phyloP scores from a whole-genome alignment of 1,284 basidiomycete genomes.

The Rhodotorula sp. region DNA sequence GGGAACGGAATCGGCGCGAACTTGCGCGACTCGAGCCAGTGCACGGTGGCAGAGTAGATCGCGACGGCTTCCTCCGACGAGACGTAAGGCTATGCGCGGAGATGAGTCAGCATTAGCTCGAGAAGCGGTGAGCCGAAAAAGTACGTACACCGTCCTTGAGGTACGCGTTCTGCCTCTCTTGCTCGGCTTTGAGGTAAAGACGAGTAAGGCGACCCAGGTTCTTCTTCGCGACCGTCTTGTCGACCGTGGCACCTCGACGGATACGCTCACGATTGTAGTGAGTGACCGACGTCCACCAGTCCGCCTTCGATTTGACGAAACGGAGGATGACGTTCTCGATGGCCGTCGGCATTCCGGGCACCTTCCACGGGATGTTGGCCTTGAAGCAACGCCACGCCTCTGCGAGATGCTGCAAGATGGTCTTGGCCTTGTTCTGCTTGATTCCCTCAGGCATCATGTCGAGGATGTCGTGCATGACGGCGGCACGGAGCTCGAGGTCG shows the following conservation, averaged over 20 bases:
- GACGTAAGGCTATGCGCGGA: constrained; percentile 68
- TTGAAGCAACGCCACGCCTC: constrained; percentile 99
- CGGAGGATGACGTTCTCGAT: constrained; percentile 99
- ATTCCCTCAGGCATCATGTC: constrained; percentile 95
- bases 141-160: constrained; percentile 74
- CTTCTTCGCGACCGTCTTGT: constrained; percentile 98
- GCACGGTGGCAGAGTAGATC: constrained; percentile 93
- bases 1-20: constrained; percentile 98
- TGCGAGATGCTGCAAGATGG: constrained; percentile 93
- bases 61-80: constrained; percentile 96
- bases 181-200: constrained; percentile 94
- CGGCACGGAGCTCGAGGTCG: constrained; percentile 93
- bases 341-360: constrained; percentile 94
- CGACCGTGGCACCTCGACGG: constrained; percentile 93
- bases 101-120: neutral
- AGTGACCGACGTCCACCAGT: constrained; percentile 95
- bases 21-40: constrained; percentile 94
- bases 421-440: constrained; percentile 98
- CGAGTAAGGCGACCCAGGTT: constrained; percentile 62
- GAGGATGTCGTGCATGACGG: constrained; percentile 99
- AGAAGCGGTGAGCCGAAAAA: neutral
- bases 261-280: constrained; percentile 61
- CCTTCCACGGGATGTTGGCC: constrained; percentile 98
- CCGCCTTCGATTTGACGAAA: constrained; percentile 99
- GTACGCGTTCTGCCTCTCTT: constrained; percentile 94